These are phyloP conservation scores for Kazachstania martiniae DNA, from an alignment of 805 yeast species.

Conservation along the genomic window DNA sequence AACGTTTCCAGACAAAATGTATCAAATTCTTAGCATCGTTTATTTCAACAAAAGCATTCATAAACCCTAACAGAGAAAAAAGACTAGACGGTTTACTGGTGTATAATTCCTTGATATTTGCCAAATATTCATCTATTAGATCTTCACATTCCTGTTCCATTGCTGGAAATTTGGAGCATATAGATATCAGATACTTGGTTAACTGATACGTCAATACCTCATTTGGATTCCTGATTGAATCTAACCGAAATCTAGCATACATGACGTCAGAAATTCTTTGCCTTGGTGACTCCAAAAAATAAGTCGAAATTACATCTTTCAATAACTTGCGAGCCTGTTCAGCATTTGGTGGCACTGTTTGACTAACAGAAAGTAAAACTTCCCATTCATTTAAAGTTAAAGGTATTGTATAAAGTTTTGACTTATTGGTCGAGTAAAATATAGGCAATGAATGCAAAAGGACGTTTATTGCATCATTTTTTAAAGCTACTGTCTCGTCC, in stretches of 20 bases:
- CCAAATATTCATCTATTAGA: slow-evolving; percentile 21
- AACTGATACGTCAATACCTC: slow-evolving; percentile 29
- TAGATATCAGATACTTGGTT: slow-evolving; percentile 23
- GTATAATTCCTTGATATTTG: slow-evolving; percentile 6
- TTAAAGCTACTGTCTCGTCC: background rate
- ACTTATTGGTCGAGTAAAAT: slow-evolving; percentile 16
- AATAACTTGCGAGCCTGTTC: slow-evolving; percentile 32
- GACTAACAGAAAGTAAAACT: slow-evolving; percentile 40
- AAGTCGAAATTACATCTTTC: slow-evolving; percentile 33
- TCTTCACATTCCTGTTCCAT: slow-evolving; percentile 10
- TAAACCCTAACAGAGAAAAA: slow-evolving; percentile 31
- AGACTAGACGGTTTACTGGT: slow-evolving; percentile 11
- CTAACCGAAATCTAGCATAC: slow-evolving; percentile 25
- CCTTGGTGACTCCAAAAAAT: slow-evolving; percentile 40
- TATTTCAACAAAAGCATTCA: slow-evolving; percentile 24
- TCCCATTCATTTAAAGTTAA: slow-evolving; percentile 45
- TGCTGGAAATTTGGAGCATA: slow-evolving; percentile 22
- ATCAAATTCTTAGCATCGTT: slow-evolving; percentile 8
- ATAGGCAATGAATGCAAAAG: slow-evolving; percentile 21
- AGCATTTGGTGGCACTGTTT: slow-evolving; percentile 25
- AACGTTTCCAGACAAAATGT: slow-evolving; percentile 11
- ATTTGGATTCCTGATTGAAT: slow-evolving; percentile 30
- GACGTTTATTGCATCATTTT: slow-evolving; percentile 7
- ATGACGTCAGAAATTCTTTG: slow-evolving; percentile 36
- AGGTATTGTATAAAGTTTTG: slow-evolving; percentile 29